Evolutionary conservation across 441 rosid species (phyloP).

Genomic region (Rhodomyrtus psidioides): DNA sequence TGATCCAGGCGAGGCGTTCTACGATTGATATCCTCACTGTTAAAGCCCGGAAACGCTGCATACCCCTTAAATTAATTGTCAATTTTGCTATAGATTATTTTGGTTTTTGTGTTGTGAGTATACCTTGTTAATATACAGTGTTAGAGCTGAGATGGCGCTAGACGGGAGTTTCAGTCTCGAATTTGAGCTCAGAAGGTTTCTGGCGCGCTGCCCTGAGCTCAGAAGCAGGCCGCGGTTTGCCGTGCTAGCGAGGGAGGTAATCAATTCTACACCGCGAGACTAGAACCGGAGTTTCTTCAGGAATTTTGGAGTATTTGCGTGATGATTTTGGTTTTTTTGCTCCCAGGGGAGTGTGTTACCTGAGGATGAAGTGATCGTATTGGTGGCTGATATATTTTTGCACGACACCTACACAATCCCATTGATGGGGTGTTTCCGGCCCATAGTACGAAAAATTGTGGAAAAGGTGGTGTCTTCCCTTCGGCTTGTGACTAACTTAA

Average conservation of each 20-base stretch:
- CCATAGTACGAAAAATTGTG: constrained; percentile 42
- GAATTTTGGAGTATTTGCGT: neutral
- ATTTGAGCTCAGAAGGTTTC: constrained; percentile 51
- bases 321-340: neutral
- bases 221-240: constrained; percentile 21
- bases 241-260: constrained; percentile 37
- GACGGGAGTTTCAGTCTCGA: constrained; percentile 75
- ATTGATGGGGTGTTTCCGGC: constrained; percentile 64
- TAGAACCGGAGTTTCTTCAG: neutral
- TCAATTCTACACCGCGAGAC: neutral
- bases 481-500: constrained; percentile 42
- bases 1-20: no score
- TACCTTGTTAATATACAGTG: neutral
- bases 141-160: constrained; percentile 36
- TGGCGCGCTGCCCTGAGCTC: constrained; percentile 63
- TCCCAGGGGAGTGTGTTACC: constrained; percentile 37
- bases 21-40: no score
- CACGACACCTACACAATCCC: constrained; percentile 68
- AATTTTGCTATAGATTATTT: no score
- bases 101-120: neutral
- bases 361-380: constrained; percentile 55
- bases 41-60: no score
- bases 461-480: constrained; percentile 56
- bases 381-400: constrained; percentile 52
- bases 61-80: no score